These are phyloP conservation scores for Williopsis jadinii DNA, from an alignment of 1,139 yeast species.

Conservation along the genomic window DNA sequence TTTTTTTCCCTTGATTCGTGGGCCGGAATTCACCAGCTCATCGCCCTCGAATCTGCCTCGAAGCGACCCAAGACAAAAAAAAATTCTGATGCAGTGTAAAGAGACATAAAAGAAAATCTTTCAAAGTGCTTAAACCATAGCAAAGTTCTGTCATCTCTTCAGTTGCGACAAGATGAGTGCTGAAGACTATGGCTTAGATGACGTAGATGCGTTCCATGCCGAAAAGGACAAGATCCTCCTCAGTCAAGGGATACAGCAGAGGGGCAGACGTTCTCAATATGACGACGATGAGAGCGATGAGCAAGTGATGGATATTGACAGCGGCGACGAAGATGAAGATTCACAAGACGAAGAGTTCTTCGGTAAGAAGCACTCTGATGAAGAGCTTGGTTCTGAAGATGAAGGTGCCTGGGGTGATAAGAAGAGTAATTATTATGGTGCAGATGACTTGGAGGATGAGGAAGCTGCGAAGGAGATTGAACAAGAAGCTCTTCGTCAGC, in stretches of 20 bases:
- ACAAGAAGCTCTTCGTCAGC: constrained; percentile 82
- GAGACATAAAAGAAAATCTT: too few species aligned
- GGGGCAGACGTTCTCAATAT: neutral
- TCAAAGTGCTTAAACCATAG: too few species aligned
- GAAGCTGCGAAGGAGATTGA: constrained; percentile 77
- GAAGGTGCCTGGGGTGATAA: constrained; percentile 79
- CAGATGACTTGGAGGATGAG: constrained; percentile 67
- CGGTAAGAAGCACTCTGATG: constrained; percentile 35
- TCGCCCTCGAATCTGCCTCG: too few species aligned
- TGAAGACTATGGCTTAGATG: constrained; percentile 41
- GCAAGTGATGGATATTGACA: constrained; percentile 37
- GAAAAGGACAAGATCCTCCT: constrained; percentile 55
- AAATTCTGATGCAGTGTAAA: too few species aligned
- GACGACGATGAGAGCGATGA: constrained; percentile 38
- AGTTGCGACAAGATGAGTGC: constrained; percentile 4
- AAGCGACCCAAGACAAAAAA: too few species aligned
- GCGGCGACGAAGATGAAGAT: constrained; percentile 30
- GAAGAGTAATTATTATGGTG: constrained; percentile 73
- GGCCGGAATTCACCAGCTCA: too few species aligned
- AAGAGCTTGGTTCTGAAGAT: constrained; percentile 44
- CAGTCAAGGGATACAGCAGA: constrained; percentile 37
- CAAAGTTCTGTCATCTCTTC: too few species aligned
- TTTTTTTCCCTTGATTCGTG: too few species aligned
- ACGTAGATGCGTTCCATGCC: constrained; percentile 68
- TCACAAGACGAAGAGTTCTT: constrained; percentile 65